Percentiles rank a stretch among this genome's conserved stretches.
phyloP scores from a whole-genome alignment of 805 yeast genomes.

The Pichia cephalocereana region DNA sequence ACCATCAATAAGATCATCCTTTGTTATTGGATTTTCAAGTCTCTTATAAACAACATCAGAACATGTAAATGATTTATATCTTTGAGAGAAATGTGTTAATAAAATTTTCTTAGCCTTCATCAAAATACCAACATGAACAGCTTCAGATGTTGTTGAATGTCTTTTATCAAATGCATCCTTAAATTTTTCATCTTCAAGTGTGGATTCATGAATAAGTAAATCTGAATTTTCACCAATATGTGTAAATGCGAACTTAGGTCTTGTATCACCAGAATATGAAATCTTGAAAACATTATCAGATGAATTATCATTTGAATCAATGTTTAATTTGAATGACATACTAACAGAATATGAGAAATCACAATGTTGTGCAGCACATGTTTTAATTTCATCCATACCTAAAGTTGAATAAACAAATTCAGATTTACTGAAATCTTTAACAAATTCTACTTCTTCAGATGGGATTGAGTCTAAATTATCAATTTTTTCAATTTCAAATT shows the following conservation, averaged over 20 bases:
- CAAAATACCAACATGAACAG: slow-evolving; percentile 53
- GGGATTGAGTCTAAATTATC: slow-evolving; percentile 14
- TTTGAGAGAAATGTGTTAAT: slow-evolving; percentile 86
- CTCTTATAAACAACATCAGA: slow-evolving; percentile 19
- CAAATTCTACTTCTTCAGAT: slow-evolving; percentile 4
- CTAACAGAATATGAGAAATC: slow-evolving; percentile 67
- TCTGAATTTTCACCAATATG: slow-evolving; percentile 59
- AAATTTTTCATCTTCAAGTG: slow-evolving; percentile 69
- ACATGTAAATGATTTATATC: slow-evolving; percentile 53
- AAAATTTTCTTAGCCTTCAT: slow-evolving; percentile 70
- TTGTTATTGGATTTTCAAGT: slow-evolving; percentile 12
- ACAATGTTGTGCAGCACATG: slow-evolving; percentile 81
- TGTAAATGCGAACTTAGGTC: slow-evolving; percentile 61
- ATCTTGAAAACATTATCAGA: slow-evolving; percentile 41
- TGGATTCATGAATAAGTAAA: slow-evolving; percentile 85
- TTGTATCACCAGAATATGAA: slow-evolving; percentile 91
- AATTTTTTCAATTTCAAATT: slow-evolving; percentile 19
- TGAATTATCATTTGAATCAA: background rate
- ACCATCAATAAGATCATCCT: slow-evolving; percentile 2
- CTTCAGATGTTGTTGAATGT: slow-evolving; percentile 87
- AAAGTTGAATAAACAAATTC: slow-evolving; percentile 31
- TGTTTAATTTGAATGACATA: slow-evolving; percentile 34
- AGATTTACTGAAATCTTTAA: slow-evolving; percentile 1
- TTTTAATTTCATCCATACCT: slow-evolving; percentile 35
- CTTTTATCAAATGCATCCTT: slow-evolving; percentile 74